Percentiles rank a stretch among this genome's conserved stretches.
These are phyloP conservation scores for Hypoxylon sp. DNA, from an alignment of 2,329 filamentous ascomycete species.

Conservation along the genomic window DNA sequence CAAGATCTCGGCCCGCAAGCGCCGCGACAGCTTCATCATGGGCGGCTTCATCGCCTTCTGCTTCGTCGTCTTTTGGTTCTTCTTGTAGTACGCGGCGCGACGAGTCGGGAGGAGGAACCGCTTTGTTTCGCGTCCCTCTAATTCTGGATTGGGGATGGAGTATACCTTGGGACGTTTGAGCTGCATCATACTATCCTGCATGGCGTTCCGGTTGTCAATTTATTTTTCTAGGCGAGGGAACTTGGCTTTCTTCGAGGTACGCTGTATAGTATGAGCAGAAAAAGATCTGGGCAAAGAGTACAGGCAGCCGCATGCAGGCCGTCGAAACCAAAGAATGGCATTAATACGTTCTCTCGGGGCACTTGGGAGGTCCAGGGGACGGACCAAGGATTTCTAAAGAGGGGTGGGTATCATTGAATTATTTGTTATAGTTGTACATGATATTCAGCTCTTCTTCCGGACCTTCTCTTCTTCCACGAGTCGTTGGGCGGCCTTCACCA, in stretches of 20 bases:
- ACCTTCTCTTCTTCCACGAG: constrained; percentile 66
- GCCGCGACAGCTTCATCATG: constrained; percentile 93
- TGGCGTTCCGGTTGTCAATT: constrained; percentile 23
- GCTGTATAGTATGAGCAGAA: constrained; percentile 28
- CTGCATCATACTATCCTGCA: constrained; percentile 27
- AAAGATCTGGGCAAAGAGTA: constrained; percentile 8
- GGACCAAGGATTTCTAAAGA: background rate
- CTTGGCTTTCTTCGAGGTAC: constrained; percentile 3
- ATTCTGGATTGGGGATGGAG: constrained; percentile 15
- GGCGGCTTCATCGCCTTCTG: constrained; percentile 91
- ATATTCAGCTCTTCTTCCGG: constrained; percentile 29
- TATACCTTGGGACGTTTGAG: constrained; percentile 26
- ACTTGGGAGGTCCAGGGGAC: background rate
- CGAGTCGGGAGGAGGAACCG: too few species aligned
- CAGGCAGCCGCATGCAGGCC: constrained; percentile 3
- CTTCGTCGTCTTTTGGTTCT: constrained; percentile 84
- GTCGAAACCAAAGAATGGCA: constrained; percentile 13
- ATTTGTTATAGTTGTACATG: constrained; percentile 23
- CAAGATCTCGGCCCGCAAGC: constrained; percentile 92
- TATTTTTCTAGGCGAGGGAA: constrained; percentile 1
- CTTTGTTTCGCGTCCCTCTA: constrained; percentile 3
- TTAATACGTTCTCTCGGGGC: background rate
- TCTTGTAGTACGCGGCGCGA: constrained; percentile 63
- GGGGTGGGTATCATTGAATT: constrained; percentile 38
- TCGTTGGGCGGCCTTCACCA: constrained; percentile 70